Conservation (phyloP, 2,329 filamentous ascomycete genomes). For the Colletotrichum acutatum region DNA sequence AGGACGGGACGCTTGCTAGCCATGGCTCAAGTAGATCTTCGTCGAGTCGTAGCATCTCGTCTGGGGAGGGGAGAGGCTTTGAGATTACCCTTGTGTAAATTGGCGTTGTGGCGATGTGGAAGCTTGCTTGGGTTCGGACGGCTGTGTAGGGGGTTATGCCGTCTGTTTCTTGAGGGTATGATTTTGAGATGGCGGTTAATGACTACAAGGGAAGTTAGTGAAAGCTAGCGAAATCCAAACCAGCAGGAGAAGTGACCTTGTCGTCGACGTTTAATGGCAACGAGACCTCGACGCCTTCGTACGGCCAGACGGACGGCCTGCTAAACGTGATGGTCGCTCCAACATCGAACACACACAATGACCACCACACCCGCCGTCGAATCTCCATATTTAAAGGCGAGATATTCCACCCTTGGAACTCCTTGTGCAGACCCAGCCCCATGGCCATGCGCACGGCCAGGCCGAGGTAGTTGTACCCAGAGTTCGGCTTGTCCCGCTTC, state of each 20-base stretch:
- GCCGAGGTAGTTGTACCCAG: slow-evolving; percentile 60
- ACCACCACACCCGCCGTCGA: slow-evolving; percentile 50
- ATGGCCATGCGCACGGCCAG: slow-evolving; percentile 61
- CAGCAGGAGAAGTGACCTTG: neutral
- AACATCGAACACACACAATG: slow-evolving; percentile 54
- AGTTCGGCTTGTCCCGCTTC: slow-evolving; percentile 62
- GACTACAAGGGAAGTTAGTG: neutral
- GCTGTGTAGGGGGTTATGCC: slow-evolving; percentile 56
- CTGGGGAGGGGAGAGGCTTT: slow-evolving; percentile 52
- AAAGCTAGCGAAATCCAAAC: neutral
- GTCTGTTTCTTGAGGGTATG: slow-evolving; percentile 47
- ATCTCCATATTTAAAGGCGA: slow-evolving; percentile 46
- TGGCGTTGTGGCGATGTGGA: slow-evolving; percentile 55
- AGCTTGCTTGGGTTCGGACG: slow-evolving; percentile 54
- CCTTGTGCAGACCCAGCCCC: slow-evolving; percentile 59
- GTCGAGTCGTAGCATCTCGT: slow-evolving; percentile 54
- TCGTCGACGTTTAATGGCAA: slow-evolving; percentile 48
- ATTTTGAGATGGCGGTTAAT: slow-evolving; percentile 47
- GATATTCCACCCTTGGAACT: slow-evolving; percentile 49
- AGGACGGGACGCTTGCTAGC: slow-evolving; percentile 48
- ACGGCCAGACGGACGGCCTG: slow-evolving; percentile 42
- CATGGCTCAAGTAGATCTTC: slow-evolving; percentile 51
- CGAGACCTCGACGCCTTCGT: slow-evolving; percentile 40
- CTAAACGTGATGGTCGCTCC: slow-evolving; percentile 54
- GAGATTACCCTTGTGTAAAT: slow-evolving; percentile 59